These are phyloP conservation scores for Citrus australasica DNA, from an alignment of 345 rosid species.

Conservation along the genomic window DNA sequence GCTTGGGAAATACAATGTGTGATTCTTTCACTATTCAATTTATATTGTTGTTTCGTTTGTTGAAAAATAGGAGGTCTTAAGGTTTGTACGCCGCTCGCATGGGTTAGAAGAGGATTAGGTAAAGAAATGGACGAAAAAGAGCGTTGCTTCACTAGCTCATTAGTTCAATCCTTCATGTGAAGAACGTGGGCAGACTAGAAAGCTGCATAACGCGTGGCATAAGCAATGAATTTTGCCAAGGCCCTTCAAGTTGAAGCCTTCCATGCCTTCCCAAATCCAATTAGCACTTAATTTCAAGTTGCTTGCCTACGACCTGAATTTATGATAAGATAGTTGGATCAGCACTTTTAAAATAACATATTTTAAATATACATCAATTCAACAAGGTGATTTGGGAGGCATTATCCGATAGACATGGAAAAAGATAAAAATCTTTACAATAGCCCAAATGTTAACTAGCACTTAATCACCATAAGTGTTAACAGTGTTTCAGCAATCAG, in stretches of 20 bases:
- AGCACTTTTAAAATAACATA: background rate
- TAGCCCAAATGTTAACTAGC: background rate
- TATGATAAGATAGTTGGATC: too few relatives aligned
- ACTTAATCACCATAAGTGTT: background rate
- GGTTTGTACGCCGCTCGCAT: too few relatives aligned
- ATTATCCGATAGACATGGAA: background rate
- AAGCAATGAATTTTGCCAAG: background rate
- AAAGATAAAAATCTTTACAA: background rate
- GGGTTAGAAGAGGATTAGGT: too few relatives aligned
- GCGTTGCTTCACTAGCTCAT: too few relatives aligned
- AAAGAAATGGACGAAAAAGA: too few relatives aligned
- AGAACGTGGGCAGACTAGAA: background rate
- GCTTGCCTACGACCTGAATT: background rate
- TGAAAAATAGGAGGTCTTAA: too few relatives aligned
- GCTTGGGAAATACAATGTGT: background rate
- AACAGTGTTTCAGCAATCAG: background rate
- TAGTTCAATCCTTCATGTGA: background rate
- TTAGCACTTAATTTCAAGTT: background rate
- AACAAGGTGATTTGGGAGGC: background rate
- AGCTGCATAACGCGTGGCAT: background rate
- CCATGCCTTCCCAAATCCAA: too few relatives aligned
- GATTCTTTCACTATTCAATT: background rate
- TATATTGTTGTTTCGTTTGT: background rate
- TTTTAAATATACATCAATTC: background rate
- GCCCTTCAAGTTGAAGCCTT: background rate